Conservation (phyloP, 208 protist species). For the Lotmaria passim region DNA sequence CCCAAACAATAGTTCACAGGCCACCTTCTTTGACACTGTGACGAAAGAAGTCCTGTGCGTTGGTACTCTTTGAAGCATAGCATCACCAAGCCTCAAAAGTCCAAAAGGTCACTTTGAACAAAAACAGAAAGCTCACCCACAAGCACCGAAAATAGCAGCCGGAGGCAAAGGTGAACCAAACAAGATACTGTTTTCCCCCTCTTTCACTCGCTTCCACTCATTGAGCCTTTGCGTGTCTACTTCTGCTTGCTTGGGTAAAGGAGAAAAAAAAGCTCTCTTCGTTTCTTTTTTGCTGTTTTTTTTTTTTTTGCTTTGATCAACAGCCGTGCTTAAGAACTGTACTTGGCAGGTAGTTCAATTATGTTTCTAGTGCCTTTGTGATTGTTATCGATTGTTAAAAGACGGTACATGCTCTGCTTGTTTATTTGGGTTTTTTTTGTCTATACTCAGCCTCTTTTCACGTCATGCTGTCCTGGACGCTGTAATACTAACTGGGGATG, state of each 20-base stretch:
- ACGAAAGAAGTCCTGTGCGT: too few relatives aligned
- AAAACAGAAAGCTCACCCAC: not conserved
- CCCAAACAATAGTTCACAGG: too few relatives aligned
- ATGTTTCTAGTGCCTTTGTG: slow-evolving; percentile 2
- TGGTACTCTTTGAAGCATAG: slow-evolving; percentile 1
- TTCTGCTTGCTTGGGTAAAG: not conserved
- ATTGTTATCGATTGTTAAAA: slow-evolving; percentile 10
- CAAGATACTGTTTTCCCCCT: not conserved
- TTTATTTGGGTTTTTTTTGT: slow-evolving; percentile 1
- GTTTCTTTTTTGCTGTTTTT: slow-evolving; percentile 6
- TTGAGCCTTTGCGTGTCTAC: not conserved
- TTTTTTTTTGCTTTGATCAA: not conserved
- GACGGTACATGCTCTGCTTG: slow-evolving; percentile 8
- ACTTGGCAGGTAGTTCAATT: slow-evolving; percentile 8
- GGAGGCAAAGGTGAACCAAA: not conserved
- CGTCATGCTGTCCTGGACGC: not conserved
- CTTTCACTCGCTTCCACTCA: not conserved
- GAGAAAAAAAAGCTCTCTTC: not conserved
- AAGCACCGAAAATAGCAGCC: not conserved
- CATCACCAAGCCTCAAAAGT: not conserved
- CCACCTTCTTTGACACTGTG: too few relatives aligned
- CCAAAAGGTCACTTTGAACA: not conserved
- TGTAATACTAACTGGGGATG: not conserved
- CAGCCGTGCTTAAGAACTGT: slow-evolving; percentile 13
- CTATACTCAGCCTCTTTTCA: not conserved